Base-by-base conservation (phyloP, 2,329 filamentous ascomycete species). In the Aspergillus viridinutans region DNA sequence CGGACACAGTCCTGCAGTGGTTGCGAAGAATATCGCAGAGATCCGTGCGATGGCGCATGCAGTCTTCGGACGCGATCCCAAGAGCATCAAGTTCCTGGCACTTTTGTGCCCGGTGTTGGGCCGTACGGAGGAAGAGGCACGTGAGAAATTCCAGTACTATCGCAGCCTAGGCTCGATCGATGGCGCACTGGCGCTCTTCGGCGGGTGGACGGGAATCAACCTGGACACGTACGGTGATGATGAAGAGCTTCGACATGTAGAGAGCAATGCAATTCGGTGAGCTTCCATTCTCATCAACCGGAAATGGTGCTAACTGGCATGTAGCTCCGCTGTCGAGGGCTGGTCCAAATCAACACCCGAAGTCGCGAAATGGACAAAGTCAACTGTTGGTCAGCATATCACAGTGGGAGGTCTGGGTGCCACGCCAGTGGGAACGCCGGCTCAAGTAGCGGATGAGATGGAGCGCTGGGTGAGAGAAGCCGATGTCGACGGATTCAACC, bases 401-500 rank as follows among this genome's bases (percentile, higher is more conserved):
- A 84, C 82, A 45, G 79, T 90, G 12, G 88, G 88, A 4, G 88
- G 88, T 1, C 80, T 89, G 20, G 86, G 87, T 0, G 83, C 86
- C 0, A 80, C 85, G 0, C 71, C 85, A 2, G 84, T 90, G 0
- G 88, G 88, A 0, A 89, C 85, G 0, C 76, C 87, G 0, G 70
- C 78, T 17, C 82, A 84, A 61, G 86, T 90, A 1, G 88, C 85
- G 0, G 87, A 90, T 67, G 80, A 82, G 47, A 77, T 91, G 55
- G 85, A 90, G 71, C 72, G 77, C 0, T 90, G 88, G 87, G 77
- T 90, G 0, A 66, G 76, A 5, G 87, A 89, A 68, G 86, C 85
- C 0, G 88, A 89, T 61, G 81, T 90, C 1, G 88, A 90, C 66
- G 88, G 88, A 0, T 91, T 91, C 72, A 91, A 91, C 67, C 81